Evolutionary conservation across 2,329 filamentous ascomycete genomes (phyloP).

Genomic region (Talaromyces verruculosus): DNA sequence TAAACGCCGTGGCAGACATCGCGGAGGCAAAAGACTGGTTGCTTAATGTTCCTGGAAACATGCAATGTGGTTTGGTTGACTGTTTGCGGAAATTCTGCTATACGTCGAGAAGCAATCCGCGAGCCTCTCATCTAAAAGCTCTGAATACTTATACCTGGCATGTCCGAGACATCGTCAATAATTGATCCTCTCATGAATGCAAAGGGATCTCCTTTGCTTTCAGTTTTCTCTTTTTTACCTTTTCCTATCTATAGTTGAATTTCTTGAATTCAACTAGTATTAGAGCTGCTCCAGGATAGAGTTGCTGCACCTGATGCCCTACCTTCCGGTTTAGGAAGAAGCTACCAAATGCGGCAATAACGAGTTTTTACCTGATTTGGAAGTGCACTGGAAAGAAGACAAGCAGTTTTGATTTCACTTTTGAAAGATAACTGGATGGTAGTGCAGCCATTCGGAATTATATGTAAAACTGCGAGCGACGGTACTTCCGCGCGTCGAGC

Average conservation of each 20-base stretch:
- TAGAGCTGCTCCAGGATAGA: background rate
- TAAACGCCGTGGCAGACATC: background rate
- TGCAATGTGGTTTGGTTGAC: background rate
- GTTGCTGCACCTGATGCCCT: background rate
- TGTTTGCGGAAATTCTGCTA: background rate
- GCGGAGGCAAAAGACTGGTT: background rate
- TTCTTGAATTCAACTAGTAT: background rate
- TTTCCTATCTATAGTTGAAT: slow-evolving; percentile 29
- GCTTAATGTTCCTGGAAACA: background rate
- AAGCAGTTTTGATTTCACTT: background rate
- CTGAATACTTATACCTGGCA: background rate
- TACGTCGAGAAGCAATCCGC: background rate
- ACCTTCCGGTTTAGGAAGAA: background rate
- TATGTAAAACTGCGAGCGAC: background rate
- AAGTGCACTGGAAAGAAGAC: background rate
- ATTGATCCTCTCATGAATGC: background rate
- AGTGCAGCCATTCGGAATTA: background rate
- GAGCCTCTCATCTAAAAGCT: background rate
- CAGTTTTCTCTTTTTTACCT: background rate
- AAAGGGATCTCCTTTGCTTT: background rate
- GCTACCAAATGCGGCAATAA: background rate
- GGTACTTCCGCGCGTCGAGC: background rate
- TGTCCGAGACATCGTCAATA: background rate
- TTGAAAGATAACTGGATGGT: background rate
- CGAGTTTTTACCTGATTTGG: background rate